phyloP scores from a whole-genome alignment of 805 yeast genomes.

The Metschnikowia dekortorum region DNA sequence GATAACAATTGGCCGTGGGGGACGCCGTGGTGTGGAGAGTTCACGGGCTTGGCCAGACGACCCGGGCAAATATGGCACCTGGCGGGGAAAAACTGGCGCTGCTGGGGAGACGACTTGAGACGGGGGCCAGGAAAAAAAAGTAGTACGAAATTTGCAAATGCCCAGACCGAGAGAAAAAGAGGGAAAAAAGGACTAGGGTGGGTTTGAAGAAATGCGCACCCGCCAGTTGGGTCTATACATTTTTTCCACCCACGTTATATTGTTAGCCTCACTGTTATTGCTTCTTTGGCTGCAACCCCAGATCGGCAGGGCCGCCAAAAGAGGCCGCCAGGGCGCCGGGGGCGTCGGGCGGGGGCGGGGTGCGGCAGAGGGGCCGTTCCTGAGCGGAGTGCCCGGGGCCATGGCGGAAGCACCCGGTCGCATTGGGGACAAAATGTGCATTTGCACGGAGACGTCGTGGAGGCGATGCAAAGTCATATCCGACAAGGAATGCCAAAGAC shows the following conservation, averaged over 20 bases:
- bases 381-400: too few species aligned
- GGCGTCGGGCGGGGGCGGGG: too few species aligned
- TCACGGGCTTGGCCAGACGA: neutral
- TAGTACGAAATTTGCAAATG: neutral
- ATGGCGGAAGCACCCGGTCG: neutral
- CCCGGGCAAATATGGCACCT: neutral
- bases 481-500: conserved; percentile 2
- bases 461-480: conserved; percentile 1
- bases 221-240: conserved; percentile 5
- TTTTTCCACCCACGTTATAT: conserved; percentile 2
- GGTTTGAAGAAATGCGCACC: conserved; percentile 3
- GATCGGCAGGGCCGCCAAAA: neutral
- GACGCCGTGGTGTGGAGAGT: neutral
- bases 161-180: conserved; percentile 1
- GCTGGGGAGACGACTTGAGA: neutral
- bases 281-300: conserved; percentile 11
- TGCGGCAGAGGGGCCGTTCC: too few species aligned
- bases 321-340: too few species aligned
- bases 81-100: neutral
- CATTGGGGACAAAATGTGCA: neutral
- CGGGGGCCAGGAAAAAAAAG: neutral
- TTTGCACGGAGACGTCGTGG: neutral
- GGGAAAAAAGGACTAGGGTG: neutral
- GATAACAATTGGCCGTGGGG: neutral
- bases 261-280: conserved; percentile 3